Evolutionary conservation across 2,329 filamentous ascomycete genomes (phyloP).

Genomic region (Ascochyta viciae-villosae): DNA sequence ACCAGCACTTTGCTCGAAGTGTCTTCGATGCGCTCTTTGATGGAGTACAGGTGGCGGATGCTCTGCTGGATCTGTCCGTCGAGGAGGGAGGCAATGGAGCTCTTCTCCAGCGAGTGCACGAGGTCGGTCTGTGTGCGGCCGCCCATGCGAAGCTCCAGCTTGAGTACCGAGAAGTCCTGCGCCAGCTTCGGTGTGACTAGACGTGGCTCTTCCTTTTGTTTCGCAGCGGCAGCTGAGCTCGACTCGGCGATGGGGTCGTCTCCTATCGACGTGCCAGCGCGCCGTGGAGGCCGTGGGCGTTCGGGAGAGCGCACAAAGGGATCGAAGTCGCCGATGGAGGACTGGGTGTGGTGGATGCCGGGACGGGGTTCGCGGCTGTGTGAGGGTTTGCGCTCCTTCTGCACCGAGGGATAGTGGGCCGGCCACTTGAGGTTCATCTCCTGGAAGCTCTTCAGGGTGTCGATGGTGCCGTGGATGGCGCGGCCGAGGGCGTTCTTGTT

Average conservation of each 20-base stretch:
- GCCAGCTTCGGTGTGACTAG: constrained; percentile 91
- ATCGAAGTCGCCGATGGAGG: constrained; percentile 61
- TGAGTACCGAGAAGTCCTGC: constrained; percentile 94
- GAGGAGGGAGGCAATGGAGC: constrained; percentile 84
- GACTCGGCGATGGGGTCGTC: constrained; percentile 69
- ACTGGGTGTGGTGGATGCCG: constrained; percentile 68
- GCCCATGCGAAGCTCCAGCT: constrained; percentile 91
- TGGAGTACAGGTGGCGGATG: constrained; percentile 83
- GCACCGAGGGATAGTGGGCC: constrained; percentile 89
- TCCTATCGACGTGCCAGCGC: constrained; percentile 75
- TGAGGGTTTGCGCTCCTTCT: constrained; percentile 55
- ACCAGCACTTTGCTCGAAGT: constrained; percentile 96
- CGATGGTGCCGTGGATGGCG: constrained; percentile 85
- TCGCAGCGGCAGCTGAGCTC: constrained; percentile 72
- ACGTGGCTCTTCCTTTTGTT: constrained; percentile 72
- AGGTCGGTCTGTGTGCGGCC: constrained; percentile 85
- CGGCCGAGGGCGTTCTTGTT: constrained; percentile 87
- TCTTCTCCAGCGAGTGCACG: constrained; percentile 93
- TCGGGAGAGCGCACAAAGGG: constrained; percentile 50
- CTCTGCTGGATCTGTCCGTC: constrained; percentile 95
- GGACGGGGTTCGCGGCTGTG: constrained; percentile 63
- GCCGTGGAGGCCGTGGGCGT: constrained; percentile 63
- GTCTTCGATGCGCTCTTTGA: constrained; percentile 95
- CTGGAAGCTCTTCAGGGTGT: constrained; percentile 82
- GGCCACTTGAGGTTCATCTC: constrained; percentile 92